Percentiles rank a stretch among this genome's conserved stretches.
phyloP scores from a whole-genome alignment of 139 green algal genomes.

The Yamagishiella unicocca region DNA sequence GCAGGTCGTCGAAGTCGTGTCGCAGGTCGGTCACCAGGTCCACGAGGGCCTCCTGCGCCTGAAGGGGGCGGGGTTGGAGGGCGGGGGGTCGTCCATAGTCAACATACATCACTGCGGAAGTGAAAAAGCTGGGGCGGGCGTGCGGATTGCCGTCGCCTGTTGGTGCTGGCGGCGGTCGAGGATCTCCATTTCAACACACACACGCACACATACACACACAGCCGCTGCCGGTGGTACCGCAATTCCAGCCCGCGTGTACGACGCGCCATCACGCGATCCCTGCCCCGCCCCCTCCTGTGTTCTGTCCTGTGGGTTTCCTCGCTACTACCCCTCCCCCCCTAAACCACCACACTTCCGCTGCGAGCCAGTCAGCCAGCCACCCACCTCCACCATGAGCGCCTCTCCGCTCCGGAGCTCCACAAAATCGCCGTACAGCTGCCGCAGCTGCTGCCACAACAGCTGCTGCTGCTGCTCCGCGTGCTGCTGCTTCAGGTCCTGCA shows the following conservation, averaged over 20 bases:
- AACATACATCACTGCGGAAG: no score
- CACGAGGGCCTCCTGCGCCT: slow-evolving; percentile 36
- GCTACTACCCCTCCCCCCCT: background rate
- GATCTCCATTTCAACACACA: no score
- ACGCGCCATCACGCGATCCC: no score
- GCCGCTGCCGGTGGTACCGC: no score
- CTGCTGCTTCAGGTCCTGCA: background rate
- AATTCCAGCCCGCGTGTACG: no score
- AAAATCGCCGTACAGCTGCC: background rate
- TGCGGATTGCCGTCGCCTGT: no score
- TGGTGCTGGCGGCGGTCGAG: no score
- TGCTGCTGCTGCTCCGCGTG: background rate
- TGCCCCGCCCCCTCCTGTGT: no score
- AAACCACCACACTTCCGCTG: background rate
- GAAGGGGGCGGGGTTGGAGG: background rate
- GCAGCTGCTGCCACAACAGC: background rate
- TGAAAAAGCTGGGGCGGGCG: no score
- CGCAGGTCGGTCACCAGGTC: slow-evolving; percentile 32
- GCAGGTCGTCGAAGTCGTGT: slow-evolving; percentile 8
- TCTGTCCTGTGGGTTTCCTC: no score
- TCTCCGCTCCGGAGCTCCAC: slow-evolving; percentile 23
- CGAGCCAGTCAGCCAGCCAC: background rate
- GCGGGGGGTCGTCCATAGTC: no score
- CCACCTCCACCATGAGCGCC: slow-evolving; percentile 35
- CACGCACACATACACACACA: no score